These are phyloP conservation scores for Psidium friedrichsthalianum DNA, from an alignment of 345 rosid genomes.

Conservation along the genomic window DNA sequence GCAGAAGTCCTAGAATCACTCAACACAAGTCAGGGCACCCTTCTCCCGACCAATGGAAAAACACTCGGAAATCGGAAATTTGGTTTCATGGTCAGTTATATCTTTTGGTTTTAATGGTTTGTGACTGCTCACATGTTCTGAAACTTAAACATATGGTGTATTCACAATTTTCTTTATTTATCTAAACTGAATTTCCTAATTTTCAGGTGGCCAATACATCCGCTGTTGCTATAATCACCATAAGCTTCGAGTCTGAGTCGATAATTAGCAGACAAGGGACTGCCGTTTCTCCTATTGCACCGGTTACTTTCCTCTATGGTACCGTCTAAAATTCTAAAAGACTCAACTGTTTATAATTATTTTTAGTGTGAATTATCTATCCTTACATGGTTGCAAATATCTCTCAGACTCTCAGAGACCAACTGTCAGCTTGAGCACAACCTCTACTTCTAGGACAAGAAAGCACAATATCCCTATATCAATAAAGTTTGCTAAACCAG, in stretches of 20 bases:
- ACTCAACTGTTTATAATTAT: not conserved
- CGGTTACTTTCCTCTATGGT: slow-evolving; percentile 83
- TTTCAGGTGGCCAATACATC: slow-evolving; percentile 59
- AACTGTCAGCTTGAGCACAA: slow-evolving; percentile 57
- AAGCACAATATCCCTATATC: slow-evolving; percentile 41
- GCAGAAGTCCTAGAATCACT: slow-evolving; percentile 42
- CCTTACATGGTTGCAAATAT: slow-evolving; percentile 6
- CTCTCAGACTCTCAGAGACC: slow-evolving; percentile 78
- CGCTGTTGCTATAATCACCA: slow-evolving; percentile 38
- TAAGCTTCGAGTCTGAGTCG: slow-evolving; percentile 31
- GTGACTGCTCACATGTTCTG: not conserved
- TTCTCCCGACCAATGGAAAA: slow-evolving; percentile 48
- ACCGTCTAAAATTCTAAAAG: not conserved
- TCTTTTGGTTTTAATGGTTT: not conserved
- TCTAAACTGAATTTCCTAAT: not conserved
- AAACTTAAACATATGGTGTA: not conserved
- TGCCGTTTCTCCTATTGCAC: slow-evolving; percentile 59
- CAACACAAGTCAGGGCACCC: slow-evolving; percentile 38
- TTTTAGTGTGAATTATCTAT: not conserved
- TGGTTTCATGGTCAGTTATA: slow-evolving; percentile 55
- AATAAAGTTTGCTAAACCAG: slow-evolving; percentile 72
- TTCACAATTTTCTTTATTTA: not conserved
- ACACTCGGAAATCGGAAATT: slow-evolving; percentile 57
- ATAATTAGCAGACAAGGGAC: slow-evolving; percentile 70
- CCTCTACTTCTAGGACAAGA: slow-evolving; percentile 56